Evolutionary conservation across 805 yeast genomes (phyloP).

Genomic region (Lipomyces japonicus): DNA sequence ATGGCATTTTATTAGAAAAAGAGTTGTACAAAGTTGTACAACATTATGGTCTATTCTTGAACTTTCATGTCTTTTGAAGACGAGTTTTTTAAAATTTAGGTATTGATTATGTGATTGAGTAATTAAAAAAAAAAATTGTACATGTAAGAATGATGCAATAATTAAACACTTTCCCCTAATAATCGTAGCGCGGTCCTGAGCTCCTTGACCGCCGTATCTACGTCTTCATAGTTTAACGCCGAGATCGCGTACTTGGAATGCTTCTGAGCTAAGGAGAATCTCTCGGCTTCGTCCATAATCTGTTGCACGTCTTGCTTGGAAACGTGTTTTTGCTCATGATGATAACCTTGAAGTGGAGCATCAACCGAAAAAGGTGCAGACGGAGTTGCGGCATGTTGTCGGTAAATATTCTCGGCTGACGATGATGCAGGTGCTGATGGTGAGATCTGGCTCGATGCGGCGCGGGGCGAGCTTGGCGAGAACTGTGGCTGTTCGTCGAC

Average conservation of each 20-base stretch:
- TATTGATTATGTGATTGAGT: neutral
- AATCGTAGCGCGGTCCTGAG: slow-evolving; percentile 45
- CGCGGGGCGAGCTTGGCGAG: slow-evolving; percentile 24
- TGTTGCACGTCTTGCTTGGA: slow-evolving; percentile 30
- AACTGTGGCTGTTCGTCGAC: neutral
- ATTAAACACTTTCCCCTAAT: slow-evolving; percentile 16
- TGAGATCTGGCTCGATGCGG: slow-evolving; percentile 4
- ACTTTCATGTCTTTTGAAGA: too few relatives aligned
- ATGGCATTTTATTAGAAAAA: too few relatives aligned
- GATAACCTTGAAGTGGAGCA: slow-evolving; percentile 17
- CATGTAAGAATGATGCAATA: neutral
- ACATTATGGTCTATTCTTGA: too few relatives aligned
- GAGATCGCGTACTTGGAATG: slow-evolving; percentile 70
- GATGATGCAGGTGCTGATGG: slow-evolving; percentile 20
- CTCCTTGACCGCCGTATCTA: slow-evolving; percentile 58
- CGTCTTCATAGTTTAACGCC: slow-evolving; percentile 67
- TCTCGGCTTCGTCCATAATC: slow-evolving; percentile 39
- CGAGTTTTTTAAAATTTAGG: slow-evolving; percentile 7
- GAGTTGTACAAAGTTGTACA: slow-evolving; percentile 2
- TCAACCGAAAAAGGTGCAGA: slow-evolving; percentile 9
- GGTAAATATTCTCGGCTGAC: slow-evolving; percentile 11
- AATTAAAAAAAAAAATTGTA: neutral
- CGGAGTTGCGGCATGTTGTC: slow-evolving; percentile 16
- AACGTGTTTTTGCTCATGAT: slow-evolving; percentile 11
- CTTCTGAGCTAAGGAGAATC: slow-evolving; percentile 49